Evolutionary conservation across 139 green algal genomes (phyloP).

Genomic region (Tetratostichococcus sp.): DNA sequence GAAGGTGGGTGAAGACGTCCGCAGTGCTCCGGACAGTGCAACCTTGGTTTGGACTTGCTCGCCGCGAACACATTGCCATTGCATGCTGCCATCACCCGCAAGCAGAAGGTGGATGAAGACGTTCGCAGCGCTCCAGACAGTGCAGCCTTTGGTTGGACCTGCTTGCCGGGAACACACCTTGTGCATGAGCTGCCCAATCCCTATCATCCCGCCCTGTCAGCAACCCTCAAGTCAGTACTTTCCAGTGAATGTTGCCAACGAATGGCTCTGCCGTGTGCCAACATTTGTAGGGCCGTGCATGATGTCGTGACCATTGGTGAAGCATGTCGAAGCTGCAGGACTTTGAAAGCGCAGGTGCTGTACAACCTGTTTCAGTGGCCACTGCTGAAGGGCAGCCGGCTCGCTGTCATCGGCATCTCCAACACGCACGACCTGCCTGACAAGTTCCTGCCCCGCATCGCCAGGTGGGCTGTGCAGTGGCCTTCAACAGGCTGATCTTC

Average conservation of each 20-base stretch:
- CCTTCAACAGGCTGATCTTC: slow-evolving; percentile 7
- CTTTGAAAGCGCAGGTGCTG: slow-evolving; percentile 67
- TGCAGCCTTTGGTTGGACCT: no score
- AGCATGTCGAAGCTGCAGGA: background rate
- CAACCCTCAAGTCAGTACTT: no score
- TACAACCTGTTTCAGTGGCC: slow-evolving; percentile 99
- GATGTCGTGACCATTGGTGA: background rate
- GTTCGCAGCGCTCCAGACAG: background rate
- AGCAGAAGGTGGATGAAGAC: slow-evolving; percentile 54
- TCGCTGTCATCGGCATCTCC: slow-evolving; percentile 90
- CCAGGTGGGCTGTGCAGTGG: slow-evolving; percentile 28
- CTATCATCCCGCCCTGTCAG: no score
- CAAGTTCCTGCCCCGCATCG: slow-evolving; percentile 87
- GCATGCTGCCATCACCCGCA: no score
- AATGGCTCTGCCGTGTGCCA: background rate
- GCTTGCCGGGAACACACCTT: no score
- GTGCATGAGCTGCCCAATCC: no score
- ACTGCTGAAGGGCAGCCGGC: slow-evolving; percentile 38
- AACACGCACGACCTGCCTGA: slow-evolving; percentile 98
- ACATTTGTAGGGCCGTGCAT: background rate
- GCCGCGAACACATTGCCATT: no score
- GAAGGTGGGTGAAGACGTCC: slow-evolving; percentile 29
- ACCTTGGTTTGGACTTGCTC: no score
- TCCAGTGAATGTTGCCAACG: background rate
- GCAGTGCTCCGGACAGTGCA: background rate